These are phyloP conservation scores for Blastobotrys proliferans DNA, from an alignment of 1,139 yeast species.

Conservation along the genomic window DNA sequence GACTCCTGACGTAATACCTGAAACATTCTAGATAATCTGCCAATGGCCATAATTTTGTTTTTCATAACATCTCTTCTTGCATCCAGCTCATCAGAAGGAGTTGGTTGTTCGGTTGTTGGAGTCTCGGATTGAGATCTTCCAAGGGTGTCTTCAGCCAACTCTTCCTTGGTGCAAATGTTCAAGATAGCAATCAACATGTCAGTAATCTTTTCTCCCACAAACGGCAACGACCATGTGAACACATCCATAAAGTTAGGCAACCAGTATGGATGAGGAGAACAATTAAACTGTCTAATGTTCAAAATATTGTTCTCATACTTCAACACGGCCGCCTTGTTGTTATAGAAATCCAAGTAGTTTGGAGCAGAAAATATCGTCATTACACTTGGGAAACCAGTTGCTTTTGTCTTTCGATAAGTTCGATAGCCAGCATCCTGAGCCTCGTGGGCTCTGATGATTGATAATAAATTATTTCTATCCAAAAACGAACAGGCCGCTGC, in stretches of 20 bases:
- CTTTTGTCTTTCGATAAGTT: conserved; percentile 82
- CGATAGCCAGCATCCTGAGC: conserved; percentile 98
- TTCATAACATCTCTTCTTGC: conserved; percentile 62
- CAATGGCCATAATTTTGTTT: conserved; percentile 90
- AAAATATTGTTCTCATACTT: conserved; percentile 85
- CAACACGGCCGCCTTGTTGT: conserved; percentile 92
- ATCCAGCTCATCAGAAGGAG: conserved; percentile 20
- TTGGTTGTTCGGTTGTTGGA: conserved; percentile 6
- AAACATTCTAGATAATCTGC: conserved; percentile 91
- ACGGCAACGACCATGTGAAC: conserved; percentile 95
- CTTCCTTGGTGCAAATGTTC: conserved; percentile 94
- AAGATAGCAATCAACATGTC: conserved; percentile 89
- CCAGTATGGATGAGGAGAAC: conserved; percentile 96
- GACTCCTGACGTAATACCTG: conserved; percentile 84
- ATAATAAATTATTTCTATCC: conserved; percentile 71
- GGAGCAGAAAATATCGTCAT: conserved; percentile 96
- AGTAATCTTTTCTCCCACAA: conserved; percentile 93
- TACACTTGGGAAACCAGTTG: conserved; percentile 89
- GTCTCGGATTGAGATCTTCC: conserved; percentile 9
- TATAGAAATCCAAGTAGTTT: conserved; percentile 86
- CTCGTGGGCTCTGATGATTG: conserved; percentile 92
- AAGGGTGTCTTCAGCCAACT: conserved; percentile 62
- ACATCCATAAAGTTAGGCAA: conserved; percentile 97
- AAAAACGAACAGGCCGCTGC: conserved; percentile 79
- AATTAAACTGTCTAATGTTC: conserved; percentile 92